Conservation (phyloP, 108 stramenopile genomes). For the Phaeodactylum tricornutum region DNA sequence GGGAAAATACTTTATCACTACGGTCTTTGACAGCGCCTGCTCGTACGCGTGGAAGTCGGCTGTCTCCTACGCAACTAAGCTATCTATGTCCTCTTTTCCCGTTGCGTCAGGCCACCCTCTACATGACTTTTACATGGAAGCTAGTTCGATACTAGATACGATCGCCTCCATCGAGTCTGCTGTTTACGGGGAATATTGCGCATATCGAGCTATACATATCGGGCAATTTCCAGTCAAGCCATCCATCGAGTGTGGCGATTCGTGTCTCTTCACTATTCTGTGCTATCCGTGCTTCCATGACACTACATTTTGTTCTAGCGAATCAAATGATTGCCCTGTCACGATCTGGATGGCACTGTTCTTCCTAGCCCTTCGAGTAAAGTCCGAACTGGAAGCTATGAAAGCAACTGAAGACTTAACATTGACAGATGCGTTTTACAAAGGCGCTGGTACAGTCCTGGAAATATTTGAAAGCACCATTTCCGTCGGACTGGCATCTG, state of each 20-base stretch:
- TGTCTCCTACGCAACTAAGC: constrained; percentile 10
- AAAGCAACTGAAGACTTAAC: no score
- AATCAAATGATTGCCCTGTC: not conserved
- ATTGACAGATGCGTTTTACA: no score
- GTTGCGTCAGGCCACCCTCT: not conserved
- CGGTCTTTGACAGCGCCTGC: constrained; percentile 12
- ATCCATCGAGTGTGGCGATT: no score
- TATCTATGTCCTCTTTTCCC: not conserved
- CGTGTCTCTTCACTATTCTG: no score
- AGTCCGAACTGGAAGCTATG: not conserved
- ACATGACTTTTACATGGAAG: constrained; percentile 4
- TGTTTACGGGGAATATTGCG: not conserved
- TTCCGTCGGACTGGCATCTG: not conserved
- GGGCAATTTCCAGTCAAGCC: no score
- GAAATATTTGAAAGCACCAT: not conserved
- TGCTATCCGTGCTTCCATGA: not conserved
- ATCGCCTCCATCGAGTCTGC: not conserved
- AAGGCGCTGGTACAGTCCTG: not conserved
- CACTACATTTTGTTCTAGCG: constrained; percentile 6
- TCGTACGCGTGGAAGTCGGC: constrained; percentile 34
- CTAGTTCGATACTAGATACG: constrained; percentile 3
- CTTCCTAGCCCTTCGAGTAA: not conserved
- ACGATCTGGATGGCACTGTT: not conserved
- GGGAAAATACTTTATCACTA: not conserved
- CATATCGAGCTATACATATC: no score